Conservation (phyloP, 2,329 filamentous ascomycete species). For the Cladosporium velox region DNA sequence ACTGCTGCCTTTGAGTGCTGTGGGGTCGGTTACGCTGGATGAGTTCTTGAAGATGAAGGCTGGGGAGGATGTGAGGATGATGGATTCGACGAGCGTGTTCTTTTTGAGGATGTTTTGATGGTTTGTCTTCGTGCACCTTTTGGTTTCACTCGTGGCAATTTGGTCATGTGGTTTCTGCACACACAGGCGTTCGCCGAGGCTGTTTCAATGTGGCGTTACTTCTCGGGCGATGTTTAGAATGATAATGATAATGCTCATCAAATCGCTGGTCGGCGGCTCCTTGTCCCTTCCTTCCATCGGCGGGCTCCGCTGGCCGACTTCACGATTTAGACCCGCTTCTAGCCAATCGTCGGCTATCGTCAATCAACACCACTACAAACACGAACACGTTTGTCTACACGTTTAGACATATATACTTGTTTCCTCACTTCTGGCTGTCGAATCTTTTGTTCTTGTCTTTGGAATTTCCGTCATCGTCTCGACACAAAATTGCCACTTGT, state of each 20-base stretch:
- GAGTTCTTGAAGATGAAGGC: conserved; percentile 5
- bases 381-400: conserved; percentile 1
- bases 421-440: background rate
- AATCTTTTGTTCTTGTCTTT: background rate
- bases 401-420: background rate
- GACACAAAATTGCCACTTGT: background rate
- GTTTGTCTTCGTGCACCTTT: background rate
- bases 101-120: background rate
- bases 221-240: background rate
- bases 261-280: background rate
- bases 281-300: background rate
- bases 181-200: background rate
- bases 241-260: conserved; percentile 3
- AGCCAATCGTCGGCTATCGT: conserved; percentile 20
- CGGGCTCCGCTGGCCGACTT: background rate
- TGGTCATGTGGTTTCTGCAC: background rate
- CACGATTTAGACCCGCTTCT: conserved; percentile 1
- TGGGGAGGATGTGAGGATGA: conserved; percentile 13
- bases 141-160: background rate
- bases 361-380: conserved; percentile 3
- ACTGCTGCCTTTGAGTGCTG: conserved; percentile 9
- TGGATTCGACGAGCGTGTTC: conserved; percentile 6
- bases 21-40: conserved; percentile 1
- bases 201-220: background rate
- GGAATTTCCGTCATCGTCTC: background rate